These are phyloP conservation scores for Powellomyces hirtus DNA, from an alignment of 192 early-diverging fungal species.

Conservation along the genomic window DNA sequence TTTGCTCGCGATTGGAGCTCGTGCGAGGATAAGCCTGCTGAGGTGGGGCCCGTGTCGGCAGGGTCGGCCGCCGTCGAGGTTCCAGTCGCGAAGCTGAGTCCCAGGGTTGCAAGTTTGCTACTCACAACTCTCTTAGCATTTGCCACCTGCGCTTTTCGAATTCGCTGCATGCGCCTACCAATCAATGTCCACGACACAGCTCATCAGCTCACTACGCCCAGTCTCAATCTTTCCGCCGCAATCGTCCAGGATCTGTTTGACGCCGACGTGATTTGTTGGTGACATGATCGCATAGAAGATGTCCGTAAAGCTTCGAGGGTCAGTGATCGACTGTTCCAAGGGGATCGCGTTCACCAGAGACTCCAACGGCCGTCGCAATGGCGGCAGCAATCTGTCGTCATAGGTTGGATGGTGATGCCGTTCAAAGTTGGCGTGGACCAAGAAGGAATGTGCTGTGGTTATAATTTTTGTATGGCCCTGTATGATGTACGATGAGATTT, in stretches of 20 bases:
- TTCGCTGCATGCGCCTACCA: too few relatives aligned
- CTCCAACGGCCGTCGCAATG: constrained; percentile 34
- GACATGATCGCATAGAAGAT: constrained; percentile 25
- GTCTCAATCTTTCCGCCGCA: constrained; percentile 7
- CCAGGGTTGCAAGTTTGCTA: too few relatives aligned
- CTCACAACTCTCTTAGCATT: too few relatives aligned
- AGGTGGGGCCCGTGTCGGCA: too few relatives aligned
- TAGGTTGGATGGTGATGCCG: constrained; percentile 35
- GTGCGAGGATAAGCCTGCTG: background rate
- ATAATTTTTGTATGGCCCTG: constrained; percentile 40
- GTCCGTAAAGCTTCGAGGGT: constrained; percentile 25
- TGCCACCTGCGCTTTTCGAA: too few relatives aligned
- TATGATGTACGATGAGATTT: background rate
- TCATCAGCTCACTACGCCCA: constrained; percentile 15
- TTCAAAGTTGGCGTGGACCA: constrained; percentile 43
- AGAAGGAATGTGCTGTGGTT: constrained; percentile 33
- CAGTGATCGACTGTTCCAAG: constrained; percentile 15
- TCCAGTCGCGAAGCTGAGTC: too few relatives aligned
- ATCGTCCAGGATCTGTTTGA: constrained; percentile 16
- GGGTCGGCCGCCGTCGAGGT: too few relatives aligned
- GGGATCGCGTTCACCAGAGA: constrained; percentile 37
- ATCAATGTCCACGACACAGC: constrained; percentile 22
- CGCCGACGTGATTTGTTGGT: constrained; percentile 4
- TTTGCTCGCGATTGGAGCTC: background rate
- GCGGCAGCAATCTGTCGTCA: constrained; percentile 35